A percentile compares a stretch with the other conserved stretches of the same genome.
These are phyloP conservation scores for Colletotrichum agaves DNA, from an alignment of 2,329 filamentous ascomycete genomes.

Conservation along the genomic window DNA sequence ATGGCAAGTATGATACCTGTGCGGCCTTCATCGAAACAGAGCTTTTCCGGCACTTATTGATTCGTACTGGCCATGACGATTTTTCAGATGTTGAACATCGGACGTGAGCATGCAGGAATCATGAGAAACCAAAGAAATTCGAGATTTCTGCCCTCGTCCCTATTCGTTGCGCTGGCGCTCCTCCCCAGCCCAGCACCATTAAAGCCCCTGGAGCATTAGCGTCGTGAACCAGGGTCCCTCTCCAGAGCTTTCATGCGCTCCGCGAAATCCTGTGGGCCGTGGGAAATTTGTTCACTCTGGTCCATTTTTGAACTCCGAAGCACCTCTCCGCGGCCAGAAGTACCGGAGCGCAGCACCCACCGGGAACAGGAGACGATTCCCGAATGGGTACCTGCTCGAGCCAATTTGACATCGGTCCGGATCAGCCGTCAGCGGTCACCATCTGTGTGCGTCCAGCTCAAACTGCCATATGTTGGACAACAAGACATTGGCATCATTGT, in stretches of 20 bases:
- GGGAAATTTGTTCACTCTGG: constrained; percentile 31
- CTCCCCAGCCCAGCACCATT: constrained; percentile 16
- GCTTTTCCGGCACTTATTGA: not conserved
- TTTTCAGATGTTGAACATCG: constrained; percentile 4
- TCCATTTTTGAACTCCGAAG: constrained; percentile 34
- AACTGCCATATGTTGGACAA: not conserved
- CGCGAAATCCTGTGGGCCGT: constrained; percentile 38
- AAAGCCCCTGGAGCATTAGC: constrained; percentile 25
- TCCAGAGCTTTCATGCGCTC: constrained; percentile 35
- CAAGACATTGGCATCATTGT: not conserved
- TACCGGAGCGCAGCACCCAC: constrained; percentile 27
- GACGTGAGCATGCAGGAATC: constrained; percentile 1
- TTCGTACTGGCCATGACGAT: not conserved
- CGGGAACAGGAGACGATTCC: constrained; percentile 27
- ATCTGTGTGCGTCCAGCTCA: not conserved
- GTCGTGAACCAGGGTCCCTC: constrained; percentile 22
- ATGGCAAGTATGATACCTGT: not conserved
- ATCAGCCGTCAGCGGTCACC: constrained; percentile 17
- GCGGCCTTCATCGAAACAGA: no score
- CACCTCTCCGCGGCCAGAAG: constrained; percentile 29
- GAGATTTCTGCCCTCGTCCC: constrained; percentile 20
- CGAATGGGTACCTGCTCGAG: constrained; percentile 23
- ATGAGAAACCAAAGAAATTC: not conserved
- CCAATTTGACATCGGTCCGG: constrained; percentile 3
- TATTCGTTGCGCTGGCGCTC: constrained; percentile 1